Evolutionary conservation across 805 yeast species (phyloP), one percentile per base, ranked within the genome.

Genomic region (Kluyveromyces starmeri): DNA sequence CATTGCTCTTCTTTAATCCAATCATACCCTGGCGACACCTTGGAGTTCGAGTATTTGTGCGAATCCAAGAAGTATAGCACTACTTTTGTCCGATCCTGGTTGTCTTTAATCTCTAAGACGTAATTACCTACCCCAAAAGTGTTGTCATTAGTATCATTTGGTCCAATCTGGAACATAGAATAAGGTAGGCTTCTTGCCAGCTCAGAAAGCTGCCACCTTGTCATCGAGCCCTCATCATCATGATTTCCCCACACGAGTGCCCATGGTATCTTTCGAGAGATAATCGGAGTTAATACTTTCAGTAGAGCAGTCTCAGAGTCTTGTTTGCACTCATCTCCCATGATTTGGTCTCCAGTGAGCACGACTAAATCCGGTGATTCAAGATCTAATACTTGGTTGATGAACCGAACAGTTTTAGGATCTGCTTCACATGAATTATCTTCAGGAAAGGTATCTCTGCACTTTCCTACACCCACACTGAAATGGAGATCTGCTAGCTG

Each of bases 401-500:
- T 49, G 48, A 88, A 85, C 5, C 54, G 47, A 20, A 70, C 39
- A 0, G 97, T 84, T 30, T 78, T 67, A 1, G 70, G 70, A 53
- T 86, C 98, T 0, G 97, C 97, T 40, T 69, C 59, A 51, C 97
- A 92, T 9, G 58, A 62, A 5, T 61, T 61, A 3, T 58, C 58
- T 13, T 65, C 64, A 1, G 92, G 89, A 26, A 52, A 72, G 9
- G 82, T 78, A 51, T 88, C 94, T 34, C 80, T 64, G 50, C 97
- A 92, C 31, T 57, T 55, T 10, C 96, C 96, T 35, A 63, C 68
- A 5, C 86, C 88, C 0, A 95, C 81, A n/a, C 92, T 71, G 53
- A 82, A 78, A 58, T 92, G 98, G 37, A 89, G 62, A 55, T 92
- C 97, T 1, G 96, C 94, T 4, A 89, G 73, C 57, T 92, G 98